Evolutionary conservation across 768 basidiomycete species (phyloP).

Genomic region (Russula vinacea): DNA sequence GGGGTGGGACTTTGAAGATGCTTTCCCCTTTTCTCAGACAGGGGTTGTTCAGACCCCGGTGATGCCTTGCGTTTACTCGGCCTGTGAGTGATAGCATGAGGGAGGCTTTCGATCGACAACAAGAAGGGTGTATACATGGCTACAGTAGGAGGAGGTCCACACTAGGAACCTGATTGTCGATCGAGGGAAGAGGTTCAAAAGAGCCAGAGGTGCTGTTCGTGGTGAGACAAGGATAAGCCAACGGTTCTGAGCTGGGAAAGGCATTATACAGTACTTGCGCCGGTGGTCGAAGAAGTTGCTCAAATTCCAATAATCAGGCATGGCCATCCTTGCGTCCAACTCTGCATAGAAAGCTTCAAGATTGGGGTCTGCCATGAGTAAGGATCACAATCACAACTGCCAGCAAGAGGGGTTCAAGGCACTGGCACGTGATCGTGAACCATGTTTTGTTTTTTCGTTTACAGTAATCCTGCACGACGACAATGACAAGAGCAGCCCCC

Average conservation of each 20-base stretch:
- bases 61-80: conserved; percentile 16
- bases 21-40: conserved; percentile 12
- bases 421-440: conserved; percentile 8
- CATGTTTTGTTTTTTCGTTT: not conserved
- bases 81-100: conserved; percentile 13
- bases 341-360: conserved; percentile 25
- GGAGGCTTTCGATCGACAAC: not conserved
- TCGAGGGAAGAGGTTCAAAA: not conserved
- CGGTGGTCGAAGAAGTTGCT: not conserved
- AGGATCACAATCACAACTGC: not conserved
- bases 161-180: not conserved
- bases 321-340: conserved; percentile 29
- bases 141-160: not conserved
- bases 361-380: conserved; percentile 4
- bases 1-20: not conserved
- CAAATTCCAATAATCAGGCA: conserved; percentile 13
- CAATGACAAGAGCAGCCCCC: too few species aligned
- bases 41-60: conserved; percentile 3
- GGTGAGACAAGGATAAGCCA: conserved; percentile 1
- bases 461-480: too few species aligned
- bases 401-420: not conserved
- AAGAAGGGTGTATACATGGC: conserved; percentile 9
- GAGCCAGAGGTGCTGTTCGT: not conserved
- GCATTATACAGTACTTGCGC: not conserved
- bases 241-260: not conserved